Evolutionary conservation across 2,329 filamentous ascomycete genomes (phyloP), one percentile per base, ranked within the genome.

Genomic region (Teratosphaeria zuluensis): DNA sequence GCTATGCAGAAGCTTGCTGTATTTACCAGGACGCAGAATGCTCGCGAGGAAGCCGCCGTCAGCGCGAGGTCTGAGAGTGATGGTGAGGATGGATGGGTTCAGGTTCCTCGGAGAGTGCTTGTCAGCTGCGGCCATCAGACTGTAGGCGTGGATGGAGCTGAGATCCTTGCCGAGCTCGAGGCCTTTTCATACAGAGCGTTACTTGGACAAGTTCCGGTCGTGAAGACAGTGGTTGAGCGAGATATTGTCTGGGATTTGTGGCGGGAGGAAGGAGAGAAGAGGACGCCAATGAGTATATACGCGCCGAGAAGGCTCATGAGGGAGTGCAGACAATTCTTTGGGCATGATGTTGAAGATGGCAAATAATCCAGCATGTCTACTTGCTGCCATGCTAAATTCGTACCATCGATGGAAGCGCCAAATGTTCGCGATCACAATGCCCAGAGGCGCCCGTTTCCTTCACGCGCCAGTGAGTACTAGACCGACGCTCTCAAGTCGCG

Each of bases 91-190:
- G 67, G 58, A 8, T 70, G 65, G 62, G 60, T 64, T 6, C 48
- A 64, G 12, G 62, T 70, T 8, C 35, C 66, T 2, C 58, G 58
- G 16, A 58, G 59, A 51, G 63, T 69, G 59, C 59, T 67, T 8
- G 61, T 75, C 53, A 67, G 67, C 52, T 71, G 72, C 58, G 74
- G 73, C 1, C 75, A 77, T 65, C 65, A 72, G 31, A 77, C 74
- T 1, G 64, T 68, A 35, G 61, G 63, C 9, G 71, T 64, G 1
- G 73, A 76, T 63, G 75, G 69, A 2, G 72, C 72, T 56, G 63
- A 70, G 32, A 72, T 74, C 58, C 63, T 77, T 55, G 59, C 69
- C 7, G 66, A 69, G 32, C 68, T 76, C 16, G 66, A 68, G 58
- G 59, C 57, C 2, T 64, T 76, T 21, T 74, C 75, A 54, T 59